Percentiles rank a stretch among this genome's conserved stretches.
phyloP scores from a whole-genome alignment of 306 rosid genomes.

The Quercus glauca region DNA sequence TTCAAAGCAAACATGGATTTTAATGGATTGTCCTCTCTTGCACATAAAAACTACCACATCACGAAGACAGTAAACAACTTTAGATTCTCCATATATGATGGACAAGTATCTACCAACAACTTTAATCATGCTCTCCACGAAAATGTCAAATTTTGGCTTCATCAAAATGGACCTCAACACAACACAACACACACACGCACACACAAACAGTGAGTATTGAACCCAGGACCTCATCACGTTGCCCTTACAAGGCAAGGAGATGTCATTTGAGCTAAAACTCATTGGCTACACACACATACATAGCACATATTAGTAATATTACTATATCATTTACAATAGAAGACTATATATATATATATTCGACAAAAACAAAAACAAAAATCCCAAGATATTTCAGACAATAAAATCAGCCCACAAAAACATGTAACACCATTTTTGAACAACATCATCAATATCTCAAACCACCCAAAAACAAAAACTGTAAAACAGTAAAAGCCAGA shows the following conservation, averaged over 20 bases:
- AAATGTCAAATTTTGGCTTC: background rate
- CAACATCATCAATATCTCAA: background rate
- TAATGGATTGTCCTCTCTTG: background rate
- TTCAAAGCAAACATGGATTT: background rate
- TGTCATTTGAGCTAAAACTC: no score
- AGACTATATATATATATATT: background rate
- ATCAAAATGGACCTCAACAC: background rate
- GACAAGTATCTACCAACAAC: background rate
- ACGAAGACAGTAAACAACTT: background rate
- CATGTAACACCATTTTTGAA: background rate
- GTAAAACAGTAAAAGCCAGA: background rate
- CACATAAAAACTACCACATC: background rate
- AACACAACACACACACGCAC: no score
- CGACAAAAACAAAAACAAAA: background rate
- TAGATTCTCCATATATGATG: background rate
- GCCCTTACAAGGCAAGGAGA: no score
- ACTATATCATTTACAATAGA: background rate
- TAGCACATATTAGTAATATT: background rate
- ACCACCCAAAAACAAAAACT: background rate
- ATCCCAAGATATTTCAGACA: background rate
- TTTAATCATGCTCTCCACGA: background rate
- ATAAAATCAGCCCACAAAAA: background rate
- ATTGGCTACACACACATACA: background rate
- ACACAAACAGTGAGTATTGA: no score
- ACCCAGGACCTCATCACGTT: no score